Percentiles rank a stretch among this genome's conserved stretches.
Conservation (phyloP, 2,329 filamentous ascomycete genomes). For the Colletotrichum scovillei region DNA sequence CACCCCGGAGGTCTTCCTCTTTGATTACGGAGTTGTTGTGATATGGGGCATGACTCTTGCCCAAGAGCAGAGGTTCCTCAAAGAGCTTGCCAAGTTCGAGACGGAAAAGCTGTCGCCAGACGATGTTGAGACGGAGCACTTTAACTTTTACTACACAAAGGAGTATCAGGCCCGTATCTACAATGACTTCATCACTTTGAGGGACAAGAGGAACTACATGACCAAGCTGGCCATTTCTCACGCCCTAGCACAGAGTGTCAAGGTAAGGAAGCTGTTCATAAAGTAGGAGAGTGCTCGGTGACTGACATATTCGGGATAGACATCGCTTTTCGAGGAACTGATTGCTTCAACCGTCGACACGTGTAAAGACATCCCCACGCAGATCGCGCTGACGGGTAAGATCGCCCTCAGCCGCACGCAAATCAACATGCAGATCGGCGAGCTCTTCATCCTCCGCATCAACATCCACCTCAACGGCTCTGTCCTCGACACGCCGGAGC, state of each 20-base stretch:
- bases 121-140: slow-evolving; percentile 94
- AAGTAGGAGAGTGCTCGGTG: not conserved
- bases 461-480: slow-evolving; percentile 98
- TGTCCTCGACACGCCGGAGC: slow-evolving; percentile 93
- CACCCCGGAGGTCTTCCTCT: slow-evolving; percentile 94
- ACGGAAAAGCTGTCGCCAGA: slow-evolving; percentile 88
- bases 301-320: slow-evolving; percentile 58
- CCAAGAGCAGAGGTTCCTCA: slow-evolving; percentile 90
- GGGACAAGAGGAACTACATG: slow-evolving; percentile 98
- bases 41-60: slow-evolving; percentile 97
- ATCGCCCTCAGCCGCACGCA: slow-evolving; percentile 88
- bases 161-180: slow-evolving; percentile 99
- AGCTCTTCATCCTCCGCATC: slow-evolving; percentile 96
- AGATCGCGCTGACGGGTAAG: slow-evolving; percentile 92
- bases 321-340: slow-evolving; percentile 94
- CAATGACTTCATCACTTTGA: slow-evolving; percentile 97
- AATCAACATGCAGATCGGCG: slow-evolving; percentile 99
- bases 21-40: slow-evolving; percentile 97
- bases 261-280: slow-evolving; percentile 61
- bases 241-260: slow-evolving; percentile 94
- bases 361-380: slow-evolving; percentile 91
- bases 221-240: slow-evolving; percentile 97
- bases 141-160: slow-evolving; percentile 99
- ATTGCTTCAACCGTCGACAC: slow-evolving; percentile 93
- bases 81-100: slow-evolving; percentile 95